Conservation (phyloP, 495 filamentous ascomycete species). For the Xylaria intraflava region DNA sequence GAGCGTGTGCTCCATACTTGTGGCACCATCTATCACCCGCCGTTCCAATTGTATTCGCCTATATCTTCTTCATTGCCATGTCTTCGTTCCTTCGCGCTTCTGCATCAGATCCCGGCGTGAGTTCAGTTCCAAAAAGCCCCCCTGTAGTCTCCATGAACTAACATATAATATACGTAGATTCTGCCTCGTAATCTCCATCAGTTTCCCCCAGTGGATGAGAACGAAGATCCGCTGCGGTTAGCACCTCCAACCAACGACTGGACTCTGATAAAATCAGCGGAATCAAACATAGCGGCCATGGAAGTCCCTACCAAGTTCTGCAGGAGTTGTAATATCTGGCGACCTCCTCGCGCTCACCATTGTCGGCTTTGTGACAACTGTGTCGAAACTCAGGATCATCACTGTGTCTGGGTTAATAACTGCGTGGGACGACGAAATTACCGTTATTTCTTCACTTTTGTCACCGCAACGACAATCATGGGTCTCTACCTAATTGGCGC, state of each 20-base stretch:
- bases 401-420: conserved; percentile 99
- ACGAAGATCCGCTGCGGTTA: conserved; percentile 69
- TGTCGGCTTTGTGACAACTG: conserved; percentile 96
- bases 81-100: conserved; percentile 93
- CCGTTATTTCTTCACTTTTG: conserved; percentile 92
- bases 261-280: conserved; percentile 77
- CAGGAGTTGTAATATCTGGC: conserved; percentile 94
- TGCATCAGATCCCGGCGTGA: conserved; percentile 82
- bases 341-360: conserved; percentile 89
- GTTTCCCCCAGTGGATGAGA: conserved; percentile 48
- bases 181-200: conserved; percentile 71
- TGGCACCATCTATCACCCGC: conserved; percentile 89
- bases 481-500: conserved; percentile 68
- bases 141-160: conserved; percentile 7
- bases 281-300: conserved; percentile 70
- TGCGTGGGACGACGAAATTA: conserved; percentile 97
- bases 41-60: conserved; percentile 84
- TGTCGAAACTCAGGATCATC: conserved; percentile 94
- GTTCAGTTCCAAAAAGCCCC: conserved; percentile 23
- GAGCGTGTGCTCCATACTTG: conserved; percentile 80
- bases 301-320: conserved; percentile 97
- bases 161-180: conserved; percentile 48
- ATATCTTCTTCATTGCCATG: conserved; percentile 80
- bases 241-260: conserved; percentile 85
- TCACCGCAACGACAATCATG: conserved; percentile 67